Evolutionary conservation across 371 early-diverging fungal species (phyloP).

Genomic region (Lichtheimia ramosa): DNA sequence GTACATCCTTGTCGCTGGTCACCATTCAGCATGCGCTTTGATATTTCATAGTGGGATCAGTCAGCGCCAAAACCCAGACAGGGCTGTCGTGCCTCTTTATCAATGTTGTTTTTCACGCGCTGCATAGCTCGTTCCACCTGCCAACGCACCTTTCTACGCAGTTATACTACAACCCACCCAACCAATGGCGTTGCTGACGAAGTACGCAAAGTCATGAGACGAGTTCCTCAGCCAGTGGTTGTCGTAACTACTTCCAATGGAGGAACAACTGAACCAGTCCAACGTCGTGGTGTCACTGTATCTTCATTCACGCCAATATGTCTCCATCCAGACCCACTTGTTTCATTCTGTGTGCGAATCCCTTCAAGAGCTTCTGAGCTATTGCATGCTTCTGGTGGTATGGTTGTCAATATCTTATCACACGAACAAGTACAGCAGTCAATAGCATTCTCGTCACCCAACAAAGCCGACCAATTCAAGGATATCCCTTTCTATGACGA

Average conservation of each 20-base stretch:
- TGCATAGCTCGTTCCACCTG: too few species aligned
- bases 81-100: too few species aligned
- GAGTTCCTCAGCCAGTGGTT: slow-evolving; percentile 65
- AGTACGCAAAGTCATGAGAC: slow-evolving; percentile 61
- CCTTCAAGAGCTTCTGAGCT: slow-evolving; percentile 65
- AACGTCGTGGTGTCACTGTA: slow-evolving; percentile 67
- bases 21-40: too few species aligned
- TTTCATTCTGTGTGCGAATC: slow-evolving; percentile 64
- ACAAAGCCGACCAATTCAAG: slow-evolving; percentile 52
- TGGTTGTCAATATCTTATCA: slow-evolving; percentile 63
- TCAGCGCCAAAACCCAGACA: too few species aligned
- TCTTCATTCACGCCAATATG: slow-evolving; percentile 72
- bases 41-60: too few species aligned
- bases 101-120: too few species aligned
- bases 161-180: background rate
- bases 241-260: slow-evolving; percentile 54
- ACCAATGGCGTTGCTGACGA: slow-evolving; percentile 34
- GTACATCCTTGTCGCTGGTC: too few species aligned
- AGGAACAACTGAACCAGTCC: slow-evolving; percentile 13
- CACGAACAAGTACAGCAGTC: slow-evolving; percentile 65
- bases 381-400: slow-evolving; percentile 54
- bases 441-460: slow-evolving; percentile 64
- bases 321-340: slow-evolving; percentile 62
- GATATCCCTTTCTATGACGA: slow-evolving; percentile 57
- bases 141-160: too few species aligned